These are phyloP conservation scores for Pseudogymnoascus sp. DNA, from an alignment of 2,329 filamentous ascomycete genomes.

Conservation along the genomic window DNA sequence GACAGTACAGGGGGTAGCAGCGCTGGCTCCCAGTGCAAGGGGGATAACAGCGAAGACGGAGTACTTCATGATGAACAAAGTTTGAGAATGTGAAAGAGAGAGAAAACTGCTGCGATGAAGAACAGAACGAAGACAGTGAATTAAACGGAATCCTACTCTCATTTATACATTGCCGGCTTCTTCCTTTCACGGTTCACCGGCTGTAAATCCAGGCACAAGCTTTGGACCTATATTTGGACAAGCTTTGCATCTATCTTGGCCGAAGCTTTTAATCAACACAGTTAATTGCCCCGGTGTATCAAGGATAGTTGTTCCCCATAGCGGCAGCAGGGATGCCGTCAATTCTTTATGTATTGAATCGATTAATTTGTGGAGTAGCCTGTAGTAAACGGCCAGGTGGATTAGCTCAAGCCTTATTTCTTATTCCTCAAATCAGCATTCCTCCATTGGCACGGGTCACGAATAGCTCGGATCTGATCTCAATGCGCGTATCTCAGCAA, in stretches of 20 bases:
- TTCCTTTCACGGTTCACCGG: neutral
- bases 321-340: neutral
- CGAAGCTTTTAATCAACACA: neutral
- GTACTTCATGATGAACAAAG: neutral
- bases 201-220: neutral
- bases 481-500: neutral
- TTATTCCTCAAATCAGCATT: neutral
- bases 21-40: neutral
- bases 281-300: neutral
- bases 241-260: constrained; percentile 1
- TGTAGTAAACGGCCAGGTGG: neutral
- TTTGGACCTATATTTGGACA: neutral
- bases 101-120: neutral
- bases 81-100: neutral
- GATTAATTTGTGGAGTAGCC: neutral
- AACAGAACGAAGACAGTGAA: neutral
- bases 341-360: neutral
- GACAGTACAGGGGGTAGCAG: constrained; percentile 44
- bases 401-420: neutral
- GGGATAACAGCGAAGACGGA: neutral
- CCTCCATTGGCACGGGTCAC: neutral
- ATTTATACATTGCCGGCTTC: neutral
- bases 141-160: neutral
- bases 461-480: neutral
- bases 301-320: neutral